Percentiles rank a stretch among this genome's conserved stretches.
These are phyloP conservation scores for Hanseniaspora meyeri DNA, from an alignment of 805 yeast genomes.

Conservation along the genomic window DNA sequence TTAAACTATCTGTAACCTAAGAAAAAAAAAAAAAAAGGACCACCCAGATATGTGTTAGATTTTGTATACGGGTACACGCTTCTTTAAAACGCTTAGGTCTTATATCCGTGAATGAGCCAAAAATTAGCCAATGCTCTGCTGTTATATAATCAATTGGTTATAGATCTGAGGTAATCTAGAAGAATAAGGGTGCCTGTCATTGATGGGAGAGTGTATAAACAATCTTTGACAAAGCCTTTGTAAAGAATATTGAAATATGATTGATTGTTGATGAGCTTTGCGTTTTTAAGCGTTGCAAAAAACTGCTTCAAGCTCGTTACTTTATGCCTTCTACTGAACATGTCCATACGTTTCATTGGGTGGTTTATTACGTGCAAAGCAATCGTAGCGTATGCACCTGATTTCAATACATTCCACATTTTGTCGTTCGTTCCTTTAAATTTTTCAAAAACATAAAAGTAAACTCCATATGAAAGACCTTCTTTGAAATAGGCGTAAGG, in stretches of 20 bases:
- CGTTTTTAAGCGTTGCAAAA: conserved; percentile 13
- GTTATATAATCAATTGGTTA: conserved; percentile 10
- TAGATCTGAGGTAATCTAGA: conserved; percentile 64
- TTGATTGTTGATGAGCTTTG: conserved; percentile 14
- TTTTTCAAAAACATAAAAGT: not conserved
- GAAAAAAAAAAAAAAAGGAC: not conserved
- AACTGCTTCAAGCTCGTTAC: conserved; percentile 48
- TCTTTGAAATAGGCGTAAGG: conserved; percentile 20
- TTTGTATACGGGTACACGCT: not conserved
- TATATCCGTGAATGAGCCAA: not conserved
- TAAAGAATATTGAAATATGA: conserved; percentile 45
- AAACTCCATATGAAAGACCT: conserved; percentile 32
- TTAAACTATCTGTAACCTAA: not conserved
- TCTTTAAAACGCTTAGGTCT: not conserved
- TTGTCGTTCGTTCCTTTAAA: conserved; percentile 31
- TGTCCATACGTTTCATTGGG: conserved; percentile 71
- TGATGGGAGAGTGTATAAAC: conserved; percentile 71
- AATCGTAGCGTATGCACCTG: conserved; percentile 80
- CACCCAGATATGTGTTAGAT: not conserved
- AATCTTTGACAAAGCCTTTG: conserved; percentile 62
- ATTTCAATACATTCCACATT: conserved; percentile 50
- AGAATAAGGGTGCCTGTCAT: conserved; percentile 77
- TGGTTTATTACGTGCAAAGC: conserved; percentile 67
- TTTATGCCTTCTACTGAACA: conserved; percentile 32
- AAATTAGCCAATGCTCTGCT: no score